Evolutionary conservation across 2,329 filamentous ascomycete genomes (phyloP).

Genomic region (Aureobasidium namibiae): DNA sequence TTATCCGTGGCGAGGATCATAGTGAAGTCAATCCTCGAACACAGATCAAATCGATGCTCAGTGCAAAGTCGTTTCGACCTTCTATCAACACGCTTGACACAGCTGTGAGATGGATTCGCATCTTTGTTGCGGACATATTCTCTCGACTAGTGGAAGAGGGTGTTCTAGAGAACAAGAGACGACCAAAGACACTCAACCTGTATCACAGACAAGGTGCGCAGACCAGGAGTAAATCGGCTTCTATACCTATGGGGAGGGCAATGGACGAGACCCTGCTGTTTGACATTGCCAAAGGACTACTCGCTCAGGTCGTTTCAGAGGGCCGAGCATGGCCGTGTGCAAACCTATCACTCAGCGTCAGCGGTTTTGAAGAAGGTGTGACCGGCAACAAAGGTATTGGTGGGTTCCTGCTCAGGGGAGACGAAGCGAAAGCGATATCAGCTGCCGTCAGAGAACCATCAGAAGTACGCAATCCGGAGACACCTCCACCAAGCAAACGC

Average conservation of each 20-base stretch:
- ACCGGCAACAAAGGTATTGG: constrained; percentile 80
- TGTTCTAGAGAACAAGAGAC: constrained; percentile 74
- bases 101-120: constrained; percentile 75
- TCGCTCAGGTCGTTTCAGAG: constrained; percentile 70
- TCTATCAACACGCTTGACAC: constrained; percentile 71
- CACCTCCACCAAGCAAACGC: constrained; percentile 26
- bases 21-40: constrained; percentile 87
- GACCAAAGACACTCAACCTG: constrained; percentile 77
- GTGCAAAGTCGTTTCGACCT: constrained; percentile 88
- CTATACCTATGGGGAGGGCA: constrained; percentile 67
- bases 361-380: constrained; percentile 85
- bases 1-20: constrained; percentile 74
- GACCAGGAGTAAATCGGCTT: constrained; percentile 63
- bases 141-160: constrained; percentile 85
- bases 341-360: constrained; percentile 82
- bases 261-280: constrained; percentile 68
- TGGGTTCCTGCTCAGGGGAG: constrained; percentile 66
- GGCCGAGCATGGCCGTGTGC: constrained; percentile 81
- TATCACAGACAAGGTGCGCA: constrained; percentile 70
- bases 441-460: constrained; percentile 20
- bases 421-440: constrained; percentile 44
- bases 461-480: constrained; percentile 18
- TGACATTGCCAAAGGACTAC: constrained; percentile 64
- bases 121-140: constrained; percentile 88
- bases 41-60: constrained; percentile 95